phyloP scores from a whole-genome alignment of 345 rosid species.

The Citrus medica region DNA sequence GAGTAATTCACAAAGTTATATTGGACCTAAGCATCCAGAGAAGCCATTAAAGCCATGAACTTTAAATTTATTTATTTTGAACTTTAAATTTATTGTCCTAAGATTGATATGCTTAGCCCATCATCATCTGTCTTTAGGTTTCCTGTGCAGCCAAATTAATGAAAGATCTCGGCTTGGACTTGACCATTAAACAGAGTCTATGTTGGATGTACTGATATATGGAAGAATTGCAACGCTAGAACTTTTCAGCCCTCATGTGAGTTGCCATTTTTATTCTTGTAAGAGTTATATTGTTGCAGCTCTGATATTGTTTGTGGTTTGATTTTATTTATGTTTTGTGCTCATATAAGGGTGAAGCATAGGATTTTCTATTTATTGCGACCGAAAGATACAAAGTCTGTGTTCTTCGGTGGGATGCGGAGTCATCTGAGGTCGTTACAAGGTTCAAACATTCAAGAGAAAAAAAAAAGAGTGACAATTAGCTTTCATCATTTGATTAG shows the following conservation, averaged over 20 bases:
- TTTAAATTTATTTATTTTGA: too few relatives aligned
- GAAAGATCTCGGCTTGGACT: too few relatives aligned
- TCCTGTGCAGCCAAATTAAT: too few relatives aligned
- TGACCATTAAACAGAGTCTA: neutral
- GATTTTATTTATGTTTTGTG: neutral
- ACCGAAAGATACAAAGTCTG: conserved; percentile 88
- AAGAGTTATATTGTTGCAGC: neutral
- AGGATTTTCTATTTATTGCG: conserved; percentile 45
- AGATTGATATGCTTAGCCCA: too few relatives aligned
- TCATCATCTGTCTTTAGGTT: too few relatives aligned
- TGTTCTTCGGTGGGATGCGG: conserved; percentile 89
- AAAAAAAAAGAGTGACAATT: neutral
- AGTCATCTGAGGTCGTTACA: conserved; percentile 64
- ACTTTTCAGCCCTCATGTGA: conserved; percentile 91
- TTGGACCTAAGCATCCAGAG: too few relatives aligned
- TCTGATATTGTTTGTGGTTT: neutral
- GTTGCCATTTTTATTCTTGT: conserved; percentile 22
- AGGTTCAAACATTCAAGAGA: neutral
- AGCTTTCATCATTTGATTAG: neutral
- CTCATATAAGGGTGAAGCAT: neutral
- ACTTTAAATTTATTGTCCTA: too few relatives aligned
- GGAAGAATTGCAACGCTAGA: conserved; percentile 94
- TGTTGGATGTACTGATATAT: conserved; percentile 85
- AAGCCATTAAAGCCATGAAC: too few relatives aligned
- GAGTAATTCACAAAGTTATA: too few relatives aligned